Evolutionary conservation across 192 early-diverging fungal species (phyloP).

Genomic region (Cladochytrium replicatum): DNA sequence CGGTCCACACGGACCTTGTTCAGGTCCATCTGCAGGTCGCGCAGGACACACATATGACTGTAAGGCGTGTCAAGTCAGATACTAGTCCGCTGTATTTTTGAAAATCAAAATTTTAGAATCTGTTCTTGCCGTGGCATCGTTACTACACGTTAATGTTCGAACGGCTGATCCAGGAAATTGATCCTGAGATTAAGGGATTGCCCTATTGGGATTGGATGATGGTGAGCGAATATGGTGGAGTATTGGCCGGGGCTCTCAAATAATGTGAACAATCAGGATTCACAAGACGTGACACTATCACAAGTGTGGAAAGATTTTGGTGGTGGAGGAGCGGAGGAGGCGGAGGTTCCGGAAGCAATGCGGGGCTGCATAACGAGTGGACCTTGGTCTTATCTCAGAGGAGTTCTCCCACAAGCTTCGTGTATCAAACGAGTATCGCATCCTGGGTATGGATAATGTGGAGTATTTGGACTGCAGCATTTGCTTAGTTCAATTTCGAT

Average conservation of each 20-base stretch:
- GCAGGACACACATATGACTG: not conserved
- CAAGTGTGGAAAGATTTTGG: not conserved
- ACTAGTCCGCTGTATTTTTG: no score
- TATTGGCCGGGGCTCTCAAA: no score
- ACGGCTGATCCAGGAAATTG: not conserved
- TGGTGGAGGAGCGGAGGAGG: not conserved
- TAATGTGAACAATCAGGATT: no score
- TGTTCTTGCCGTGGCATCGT: constrained; percentile 14
- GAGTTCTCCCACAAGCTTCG: not conserved
- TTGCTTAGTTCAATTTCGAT: no score
- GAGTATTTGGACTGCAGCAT: no score
- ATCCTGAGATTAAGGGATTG: constrained; percentile 24
- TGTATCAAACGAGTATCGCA: not conserved
- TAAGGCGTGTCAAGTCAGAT: no score
- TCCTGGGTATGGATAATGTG: no score
- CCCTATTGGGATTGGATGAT: constrained; percentile 41
- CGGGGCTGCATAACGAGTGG: constrained; percentile 10
- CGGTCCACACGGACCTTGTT: not conserved
- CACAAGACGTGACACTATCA: constrained; percentile 3
- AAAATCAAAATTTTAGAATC: no score
- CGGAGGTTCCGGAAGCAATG: not conserved
- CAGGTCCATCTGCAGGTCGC: not conserved
- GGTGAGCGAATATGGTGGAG: no score
- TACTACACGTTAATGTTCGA: constrained; percentile 2
- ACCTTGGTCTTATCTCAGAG: not conserved